Evolutionary conservation across 2,329 filamentous ascomycete genomes (phyloP).

Genomic region (Venturia oleaginea): DNA sequence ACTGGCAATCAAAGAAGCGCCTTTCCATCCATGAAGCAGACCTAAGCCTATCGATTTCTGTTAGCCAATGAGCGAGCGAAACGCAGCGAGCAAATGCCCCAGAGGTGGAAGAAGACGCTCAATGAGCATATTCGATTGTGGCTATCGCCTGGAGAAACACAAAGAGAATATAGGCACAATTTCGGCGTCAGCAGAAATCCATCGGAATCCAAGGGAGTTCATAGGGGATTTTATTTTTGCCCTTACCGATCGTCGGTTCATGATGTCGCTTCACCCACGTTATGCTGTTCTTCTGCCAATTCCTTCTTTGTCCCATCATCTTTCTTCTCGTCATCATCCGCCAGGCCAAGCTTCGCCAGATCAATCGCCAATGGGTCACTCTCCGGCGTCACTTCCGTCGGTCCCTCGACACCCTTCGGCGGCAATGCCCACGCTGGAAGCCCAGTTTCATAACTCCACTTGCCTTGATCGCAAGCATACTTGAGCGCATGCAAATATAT

Average conservation of each 20-base stretch:
- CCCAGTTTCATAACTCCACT: slow-evolving; percentile 79
- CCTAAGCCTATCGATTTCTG: no score
- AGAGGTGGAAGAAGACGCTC: no score
- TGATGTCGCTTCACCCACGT: neutral
- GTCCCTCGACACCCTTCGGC: slow-evolving; percentile 61
- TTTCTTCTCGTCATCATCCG: neutral
- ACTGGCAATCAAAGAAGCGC: no score
- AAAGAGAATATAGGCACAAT: no score
- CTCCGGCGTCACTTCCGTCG: slow-evolving; percentile 51
- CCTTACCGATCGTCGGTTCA: neutral
- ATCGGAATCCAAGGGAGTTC: no score
- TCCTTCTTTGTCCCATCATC: neutral
- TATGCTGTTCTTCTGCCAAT: neutral
- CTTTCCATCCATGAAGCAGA: no score
- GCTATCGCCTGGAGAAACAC: no score
- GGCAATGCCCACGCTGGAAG: slow-evolving; percentile 83
- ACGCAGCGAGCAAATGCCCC: no score
- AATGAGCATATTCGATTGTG: no score
- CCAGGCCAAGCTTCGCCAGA: slow-evolving; percentile 28
- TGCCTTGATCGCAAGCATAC: slow-evolving; percentile 74
- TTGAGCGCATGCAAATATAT: slow-evolving; percentile 89
- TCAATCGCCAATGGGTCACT: slow-evolving; percentile 38
- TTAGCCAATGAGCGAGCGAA: no score
- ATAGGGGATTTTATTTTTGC: no score
- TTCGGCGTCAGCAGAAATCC: no score